A percentile compares a stretch with the other conserved stretches of the same genome.
Evolutionary conservation across 495 filamentous ascomycete genomes (phyloP).

Genomic region (Monascus purpureus): DNA sequence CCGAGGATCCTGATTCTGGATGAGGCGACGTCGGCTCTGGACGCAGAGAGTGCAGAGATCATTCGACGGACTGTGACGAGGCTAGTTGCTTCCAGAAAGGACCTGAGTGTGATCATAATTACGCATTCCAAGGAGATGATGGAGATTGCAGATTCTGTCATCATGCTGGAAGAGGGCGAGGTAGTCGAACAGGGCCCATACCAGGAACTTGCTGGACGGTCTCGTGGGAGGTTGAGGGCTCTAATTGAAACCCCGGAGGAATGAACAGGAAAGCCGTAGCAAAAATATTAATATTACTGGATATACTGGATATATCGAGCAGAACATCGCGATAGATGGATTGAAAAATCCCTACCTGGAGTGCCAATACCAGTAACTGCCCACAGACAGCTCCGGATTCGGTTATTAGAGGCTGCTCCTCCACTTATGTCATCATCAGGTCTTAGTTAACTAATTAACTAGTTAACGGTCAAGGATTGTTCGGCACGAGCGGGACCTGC

Average conservation of each 20-base stretch:
- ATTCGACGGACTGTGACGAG: slow-evolving; percentile 49
- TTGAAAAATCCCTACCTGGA: not conserved
- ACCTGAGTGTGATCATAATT: slow-evolving; percentile 48
- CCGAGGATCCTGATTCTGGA: slow-evolving; percentile 70
- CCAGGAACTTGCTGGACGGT: slow-evolving; percentile 29
- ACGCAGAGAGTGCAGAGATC: slow-evolving; percentile 50
- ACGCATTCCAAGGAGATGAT: slow-evolving; percentile 80
- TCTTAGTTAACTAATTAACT: too few species aligned
- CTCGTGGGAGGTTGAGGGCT: slow-evolving; percentile 25
- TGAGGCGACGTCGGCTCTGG: slow-evolving; percentile 74
- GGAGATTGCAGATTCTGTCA: slow-evolving; percentile 52
- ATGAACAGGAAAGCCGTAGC: too few species aligned
- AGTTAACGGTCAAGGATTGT: too few species aligned
- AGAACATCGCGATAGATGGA: not conserved
- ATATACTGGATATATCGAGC: not conserved
- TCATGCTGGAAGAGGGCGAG: slow-evolving; percentile 53
- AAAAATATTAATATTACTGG: not conserved
- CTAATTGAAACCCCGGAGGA: too few species aligned
- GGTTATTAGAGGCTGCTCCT: not conserved
- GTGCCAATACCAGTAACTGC: not conserved
- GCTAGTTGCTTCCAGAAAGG: slow-evolving; percentile 19
- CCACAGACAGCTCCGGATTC: not conserved
- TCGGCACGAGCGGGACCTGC: too few species aligned
- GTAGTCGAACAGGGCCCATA: slow-evolving; percentile 56
- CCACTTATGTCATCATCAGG: too few species aligned